Percentiles rank a stretch among this genome's conserved stretches.
Conservation (phyloP, 768 basidiomycete species). For the Suillus hirtellus region DNA sequence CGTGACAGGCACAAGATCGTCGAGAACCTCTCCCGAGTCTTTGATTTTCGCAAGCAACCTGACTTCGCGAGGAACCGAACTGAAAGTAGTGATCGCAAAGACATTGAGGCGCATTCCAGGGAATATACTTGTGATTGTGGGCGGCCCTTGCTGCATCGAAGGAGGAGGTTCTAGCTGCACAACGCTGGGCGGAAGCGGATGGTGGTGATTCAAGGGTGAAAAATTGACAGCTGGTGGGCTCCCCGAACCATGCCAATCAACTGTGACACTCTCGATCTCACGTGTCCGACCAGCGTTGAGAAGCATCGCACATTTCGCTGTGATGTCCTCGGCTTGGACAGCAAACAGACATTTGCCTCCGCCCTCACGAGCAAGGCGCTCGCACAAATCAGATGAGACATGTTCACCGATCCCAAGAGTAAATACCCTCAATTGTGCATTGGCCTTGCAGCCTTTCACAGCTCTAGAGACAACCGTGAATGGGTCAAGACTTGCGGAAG, state of each 20-base stretch:
- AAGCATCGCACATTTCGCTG: conserved; percentile 49
- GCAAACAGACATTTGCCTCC: conserved; percentile 53
- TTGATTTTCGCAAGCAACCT: conserved; percentile 30
- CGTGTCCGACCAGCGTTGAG: conserved; percentile 52
- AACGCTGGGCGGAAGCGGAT: conserved; percentile 18
- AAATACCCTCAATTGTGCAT: conserved; percentile 50
- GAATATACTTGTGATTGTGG: conserved; percentile 31
- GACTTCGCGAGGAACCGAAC: conserved; percentile 28
- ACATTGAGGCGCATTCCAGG: conserved; percentile 36
- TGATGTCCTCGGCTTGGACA: conserved; percentile 43
- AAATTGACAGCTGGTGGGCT: conserved; percentile 8
- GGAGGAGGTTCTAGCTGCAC: conserved; percentile 37
- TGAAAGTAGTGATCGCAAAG: conserved; percentile 31
- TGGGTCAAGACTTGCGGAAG: conserved; percentile 20
- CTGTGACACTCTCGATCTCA: conserved; percentile 42
- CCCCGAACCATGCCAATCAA: conserved; percentile 47
- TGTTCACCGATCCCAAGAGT: conserved; percentile 56
- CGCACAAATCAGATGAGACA: conserved; percentile 52
- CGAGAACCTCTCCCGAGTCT: conserved; percentile 20
- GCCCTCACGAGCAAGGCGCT: conserved; percentile 54
- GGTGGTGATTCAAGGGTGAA: conserved; percentile 17
- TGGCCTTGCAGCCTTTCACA: conserved; percentile 29
- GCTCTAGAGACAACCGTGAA: conserved; percentile 27
- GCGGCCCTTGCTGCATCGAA: conserved; percentile 35
- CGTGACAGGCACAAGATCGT: conserved; percentile 26